phyloP scores from a whole-genome alignment of 768 basidiomycete species.

The Phaffia tasmanica region DNA sequence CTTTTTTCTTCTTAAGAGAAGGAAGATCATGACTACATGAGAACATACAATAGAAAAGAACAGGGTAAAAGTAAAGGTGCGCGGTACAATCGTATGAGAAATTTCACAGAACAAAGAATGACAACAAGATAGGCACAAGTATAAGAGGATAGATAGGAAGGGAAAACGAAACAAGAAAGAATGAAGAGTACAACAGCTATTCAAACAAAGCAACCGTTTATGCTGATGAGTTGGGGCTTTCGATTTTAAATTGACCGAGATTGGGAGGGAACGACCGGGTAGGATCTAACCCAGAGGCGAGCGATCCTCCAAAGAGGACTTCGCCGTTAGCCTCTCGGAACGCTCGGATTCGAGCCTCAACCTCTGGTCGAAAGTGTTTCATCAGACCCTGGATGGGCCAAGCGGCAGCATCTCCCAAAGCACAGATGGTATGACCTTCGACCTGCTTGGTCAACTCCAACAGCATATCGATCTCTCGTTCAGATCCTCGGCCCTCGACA shows the following conservation, averaged over 20 bases:
- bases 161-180: neutral
- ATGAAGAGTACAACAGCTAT: neutral
- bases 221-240: slow-evolving; percentile 5
- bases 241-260: slow-evolving; percentile 18
- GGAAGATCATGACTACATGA: neutral
- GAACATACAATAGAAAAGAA: neutral
- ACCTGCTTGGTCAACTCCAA: slow-evolving; percentile 69
- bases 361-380: slow-evolving; percentile 89
- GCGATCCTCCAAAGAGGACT: slow-evolving; percentile 22
- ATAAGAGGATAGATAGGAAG: neutral
- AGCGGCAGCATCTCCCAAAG: slow-evolving; percentile 90
- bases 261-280: slow-evolving; percentile 5
- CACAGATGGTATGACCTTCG: slow-evolving; percentile 82
- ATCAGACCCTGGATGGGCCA: slow-evolving; percentile 98
- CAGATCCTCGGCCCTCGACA: slow-evolving; percentile 79
- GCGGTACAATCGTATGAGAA: neutral
- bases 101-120: neutral
- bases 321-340: slow-evolving; percentile 20
- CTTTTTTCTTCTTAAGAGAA: neutral
- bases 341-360: slow-evolving; percentile 63
- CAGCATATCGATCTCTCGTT: slow-evolving; percentile 95
- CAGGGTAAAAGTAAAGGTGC: slow-evolving; percentile 1
- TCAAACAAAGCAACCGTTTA: neutral
- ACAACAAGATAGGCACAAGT: neutral
- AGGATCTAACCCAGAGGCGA: slow-evolving; percentile 16